These are phyloP conservation scores for Fonsecaea monophora DNA, from an alignment of 2,329 filamentous ascomycete species.

Conservation along the genomic window DNA sequence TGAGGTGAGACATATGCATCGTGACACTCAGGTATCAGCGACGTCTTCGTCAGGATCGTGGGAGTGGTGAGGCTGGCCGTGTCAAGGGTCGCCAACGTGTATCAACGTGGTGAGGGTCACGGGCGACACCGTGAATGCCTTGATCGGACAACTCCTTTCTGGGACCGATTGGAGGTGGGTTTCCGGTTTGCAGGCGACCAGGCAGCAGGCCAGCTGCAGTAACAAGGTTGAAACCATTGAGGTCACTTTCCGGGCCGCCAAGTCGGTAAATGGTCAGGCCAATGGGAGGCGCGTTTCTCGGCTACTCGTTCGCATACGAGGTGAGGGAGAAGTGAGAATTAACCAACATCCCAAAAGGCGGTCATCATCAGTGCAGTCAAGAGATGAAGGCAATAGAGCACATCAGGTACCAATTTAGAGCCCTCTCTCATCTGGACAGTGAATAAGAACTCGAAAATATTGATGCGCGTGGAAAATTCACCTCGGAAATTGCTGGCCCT, in stretches of 20 bases:
- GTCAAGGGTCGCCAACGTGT: background rate
- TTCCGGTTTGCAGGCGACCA: background rate
- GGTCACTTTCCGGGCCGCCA: slow-evolving; percentile 20
- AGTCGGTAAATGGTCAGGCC: slow-evolving; percentile 21
- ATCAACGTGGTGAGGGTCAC: slow-evolving; percentile 5
- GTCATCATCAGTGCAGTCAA: background rate
- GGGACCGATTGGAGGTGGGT: slow-evolving; percentile 26
- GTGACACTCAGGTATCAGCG: background rate
- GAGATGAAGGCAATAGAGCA: background rate
- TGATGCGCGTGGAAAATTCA: background rate
- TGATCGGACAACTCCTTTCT: slow-evolving; percentile 16
- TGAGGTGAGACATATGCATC: slow-evolving; percentile 17
- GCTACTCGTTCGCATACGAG: background rate
- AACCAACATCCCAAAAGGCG: background rate
- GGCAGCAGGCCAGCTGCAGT: background rate
- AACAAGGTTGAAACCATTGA: slow-evolving; percentile 17
- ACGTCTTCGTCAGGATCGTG: background rate
- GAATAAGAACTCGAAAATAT: background rate
- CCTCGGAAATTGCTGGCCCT: slow-evolving; percentile 1
- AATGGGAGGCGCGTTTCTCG: background rate
- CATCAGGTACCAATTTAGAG: background rate
- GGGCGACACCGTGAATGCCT: slow-evolving; percentile 24
- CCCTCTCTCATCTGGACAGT: background rate
- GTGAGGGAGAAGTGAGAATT: background rate
- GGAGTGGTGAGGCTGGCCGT: background rate